phyloP scores from a whole-genome alignment of 495 filamentous ascomycete species.

The Daldinia vernicosa region DNA sequence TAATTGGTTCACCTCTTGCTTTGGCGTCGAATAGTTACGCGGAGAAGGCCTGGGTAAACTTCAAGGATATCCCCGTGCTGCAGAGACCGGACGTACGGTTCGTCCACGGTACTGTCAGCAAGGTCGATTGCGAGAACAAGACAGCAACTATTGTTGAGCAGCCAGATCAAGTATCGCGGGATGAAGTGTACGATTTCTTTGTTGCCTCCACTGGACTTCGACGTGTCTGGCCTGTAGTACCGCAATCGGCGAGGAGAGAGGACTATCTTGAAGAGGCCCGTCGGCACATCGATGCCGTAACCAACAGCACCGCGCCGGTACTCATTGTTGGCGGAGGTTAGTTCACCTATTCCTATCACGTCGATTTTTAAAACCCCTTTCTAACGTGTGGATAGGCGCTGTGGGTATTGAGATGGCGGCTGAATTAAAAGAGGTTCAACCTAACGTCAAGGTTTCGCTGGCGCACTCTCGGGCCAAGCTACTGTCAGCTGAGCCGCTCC shows the following conservation, averaged over 20 bases:
- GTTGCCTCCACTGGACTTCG: conserved; percentile 68
- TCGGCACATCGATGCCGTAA: conserved; percentile 53
- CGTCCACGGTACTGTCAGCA: conserved; percentile 65
- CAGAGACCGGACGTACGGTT: conserved; percentile 59
- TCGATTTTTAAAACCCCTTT: neutral
- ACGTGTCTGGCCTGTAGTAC: conserved; percentile 70
- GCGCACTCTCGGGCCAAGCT: conserved; percentile 72
- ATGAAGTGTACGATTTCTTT: conserved; percentile 69
- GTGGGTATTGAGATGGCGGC: conserved; percentile 78
- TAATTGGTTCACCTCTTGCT: conserved; percentile 72
- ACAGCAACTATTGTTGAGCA: conserved; percentile 54
- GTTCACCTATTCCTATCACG: neutral
- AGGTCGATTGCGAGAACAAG: conserved; percentile 62
- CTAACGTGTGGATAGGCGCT: conserved; percentile 56
- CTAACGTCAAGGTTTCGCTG: conserved; percentile 66
- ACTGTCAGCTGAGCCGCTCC: conserved; percentile 72
- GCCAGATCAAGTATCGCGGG: conserved; percentile 31
- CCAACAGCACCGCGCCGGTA: conserved; percentile 57
- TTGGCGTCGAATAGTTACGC: conserved; percentile 65
- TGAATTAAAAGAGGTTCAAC: conserved; percentile 69
- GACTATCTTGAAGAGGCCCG: conserved; percentile 66
- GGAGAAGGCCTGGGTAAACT: conserved; percentile 68
- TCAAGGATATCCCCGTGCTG: conserved; percentile 66
- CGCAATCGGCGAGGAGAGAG: conserved; percentile 61
- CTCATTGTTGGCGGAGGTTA: conserved; percentile 66